phyloP scores from a whole-genome alignment of 2,329 filamentous ascomycete species.

The Fusarium sp. region DNA sequence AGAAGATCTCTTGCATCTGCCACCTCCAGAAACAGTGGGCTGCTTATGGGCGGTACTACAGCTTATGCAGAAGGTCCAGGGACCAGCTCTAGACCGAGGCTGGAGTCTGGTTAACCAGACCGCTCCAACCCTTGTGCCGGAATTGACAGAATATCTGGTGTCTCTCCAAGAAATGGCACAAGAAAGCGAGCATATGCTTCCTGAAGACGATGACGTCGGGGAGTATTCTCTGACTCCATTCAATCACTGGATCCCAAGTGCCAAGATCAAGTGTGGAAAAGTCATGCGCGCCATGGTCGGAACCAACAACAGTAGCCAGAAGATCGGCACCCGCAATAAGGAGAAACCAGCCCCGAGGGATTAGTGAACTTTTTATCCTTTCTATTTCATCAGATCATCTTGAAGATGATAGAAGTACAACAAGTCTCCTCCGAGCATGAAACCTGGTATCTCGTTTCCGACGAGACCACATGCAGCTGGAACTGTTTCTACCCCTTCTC shows the following conservation, averaged over 20 bases:
- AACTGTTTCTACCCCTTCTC: background rate
- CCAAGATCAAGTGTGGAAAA: background rate
- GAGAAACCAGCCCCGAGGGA: background rate
- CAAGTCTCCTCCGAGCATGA: background rate
- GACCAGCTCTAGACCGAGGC: background rate
- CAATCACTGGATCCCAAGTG: background rate
- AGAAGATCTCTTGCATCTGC: accelerated
- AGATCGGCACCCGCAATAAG: background rate
- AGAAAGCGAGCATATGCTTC: background rate
- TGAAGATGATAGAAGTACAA: background rate
- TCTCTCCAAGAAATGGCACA: background rate
- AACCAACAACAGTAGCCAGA: background rate
- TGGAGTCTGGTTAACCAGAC: background rate
- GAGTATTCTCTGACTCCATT: background rate
- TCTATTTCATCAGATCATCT: background rate
- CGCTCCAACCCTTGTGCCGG: background rate
- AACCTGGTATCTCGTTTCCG: background rate
- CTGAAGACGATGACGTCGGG: background rate
- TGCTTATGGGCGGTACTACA: background rate
- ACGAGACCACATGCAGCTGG: background rate
- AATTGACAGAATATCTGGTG: background rate
- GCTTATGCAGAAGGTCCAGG: background rate
- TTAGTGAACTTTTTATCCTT: background rate
- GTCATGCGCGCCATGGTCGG: background rate
- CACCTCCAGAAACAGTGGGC: background rate